Percentiles rank a stretch among this genome's conserved stretches.
Conservation (phyloP, 345 rosid genomes). For the Pugionium dolabratum region DNA sequence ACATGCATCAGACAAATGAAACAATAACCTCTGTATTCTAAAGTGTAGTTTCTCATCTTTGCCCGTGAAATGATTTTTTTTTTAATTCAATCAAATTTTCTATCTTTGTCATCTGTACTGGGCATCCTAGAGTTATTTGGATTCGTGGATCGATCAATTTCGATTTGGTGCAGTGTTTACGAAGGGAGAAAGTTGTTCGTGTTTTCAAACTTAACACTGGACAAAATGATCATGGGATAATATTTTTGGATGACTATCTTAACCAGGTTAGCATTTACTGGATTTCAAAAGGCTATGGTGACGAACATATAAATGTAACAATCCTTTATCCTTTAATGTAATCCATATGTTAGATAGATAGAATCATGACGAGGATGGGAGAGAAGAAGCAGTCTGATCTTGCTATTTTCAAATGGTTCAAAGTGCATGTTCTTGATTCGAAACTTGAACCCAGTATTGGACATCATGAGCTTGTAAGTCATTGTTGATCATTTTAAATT, state of each 20-base stretch:
- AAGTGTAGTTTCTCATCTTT: constrained; percentile 2
- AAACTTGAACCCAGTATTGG: constrained; percentile 76
- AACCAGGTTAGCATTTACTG: constrained; percentile 53
- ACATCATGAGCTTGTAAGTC: constrained; percentile 79
- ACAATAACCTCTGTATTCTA: not conserved
- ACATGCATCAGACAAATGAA: not conserved
- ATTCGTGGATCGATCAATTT: constrained; percentile 1
- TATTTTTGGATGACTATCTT: constrained; percentile 83
- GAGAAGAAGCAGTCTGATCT: constrained; percentile 55
- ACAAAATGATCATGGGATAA: constrained; percentile 86
- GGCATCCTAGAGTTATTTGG: not conserved
- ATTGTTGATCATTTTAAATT: not conserved
- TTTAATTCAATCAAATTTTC: not conserved
- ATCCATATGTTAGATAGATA: constrained; percentile 48
- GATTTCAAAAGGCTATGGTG: not conserved
- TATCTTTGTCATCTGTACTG: not conserved
- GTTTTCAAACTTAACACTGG: constrained; percentile 83
- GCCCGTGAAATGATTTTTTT: not conserved
- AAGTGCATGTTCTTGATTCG: constrained; percentile 62
- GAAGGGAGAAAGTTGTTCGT: constrained; percentile 73
- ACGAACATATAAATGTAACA: not conserved
- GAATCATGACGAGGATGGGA: constrained; percentile 63
- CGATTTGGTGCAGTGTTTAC: constrained; percentile 52
- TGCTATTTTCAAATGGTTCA: constrained; percentile 79
- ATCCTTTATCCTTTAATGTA: not conserved